Evolutionary conservation across 1,284 basidiomycete genomes (phyloP).

Genomic region (Earliella scabrosa): DNA sequence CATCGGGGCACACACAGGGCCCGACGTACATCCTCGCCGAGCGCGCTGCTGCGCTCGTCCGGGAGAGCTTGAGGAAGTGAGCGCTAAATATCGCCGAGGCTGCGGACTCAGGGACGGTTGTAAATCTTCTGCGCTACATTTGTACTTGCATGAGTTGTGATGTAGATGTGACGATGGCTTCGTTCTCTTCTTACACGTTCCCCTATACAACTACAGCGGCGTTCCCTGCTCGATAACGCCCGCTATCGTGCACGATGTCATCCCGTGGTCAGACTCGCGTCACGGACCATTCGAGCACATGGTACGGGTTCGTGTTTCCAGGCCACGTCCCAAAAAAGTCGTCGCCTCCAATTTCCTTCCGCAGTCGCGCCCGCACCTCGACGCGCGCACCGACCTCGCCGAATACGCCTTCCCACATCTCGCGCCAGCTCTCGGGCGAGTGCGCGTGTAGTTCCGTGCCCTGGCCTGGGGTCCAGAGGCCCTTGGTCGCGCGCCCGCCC

Average conservation of each 20-base stretch:
- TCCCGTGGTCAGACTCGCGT: neutral
- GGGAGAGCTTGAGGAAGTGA: neutral
- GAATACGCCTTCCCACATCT: conserved; percentile 48
- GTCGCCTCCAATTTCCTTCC: neutral
- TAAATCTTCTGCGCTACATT: no score
- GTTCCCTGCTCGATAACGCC: no score
- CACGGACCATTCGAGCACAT: conserved; percentile 5
- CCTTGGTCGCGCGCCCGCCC: neutral
- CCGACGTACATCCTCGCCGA: conserved; percentile 6
- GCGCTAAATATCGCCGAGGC: no score
- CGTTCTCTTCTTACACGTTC: no score
- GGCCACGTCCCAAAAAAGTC: neutral
- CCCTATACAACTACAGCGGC: no score
- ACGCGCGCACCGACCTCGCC: conserved; percentile 39
- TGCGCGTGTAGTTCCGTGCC: conserved; percentile 36
- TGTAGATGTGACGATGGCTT: no score
- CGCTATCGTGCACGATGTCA: no score
- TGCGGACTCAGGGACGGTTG: no score
- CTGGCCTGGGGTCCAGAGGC: conserved; percentile 9
- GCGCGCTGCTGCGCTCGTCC: conserved; percentile 3
- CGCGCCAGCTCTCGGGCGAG: conserved; percentile 42
- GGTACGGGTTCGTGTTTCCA: neutral
- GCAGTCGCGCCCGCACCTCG: neutral
- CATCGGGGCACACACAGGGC: conserved; percentile 3
- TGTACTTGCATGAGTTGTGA: no score